A percentile compares a stretch with the other conserved stretches of the same genome.
Evolutionary conservation across 768 basidiomycete genomes (phyloP).

Genomic region (Tricholoma sp.): DNA sequence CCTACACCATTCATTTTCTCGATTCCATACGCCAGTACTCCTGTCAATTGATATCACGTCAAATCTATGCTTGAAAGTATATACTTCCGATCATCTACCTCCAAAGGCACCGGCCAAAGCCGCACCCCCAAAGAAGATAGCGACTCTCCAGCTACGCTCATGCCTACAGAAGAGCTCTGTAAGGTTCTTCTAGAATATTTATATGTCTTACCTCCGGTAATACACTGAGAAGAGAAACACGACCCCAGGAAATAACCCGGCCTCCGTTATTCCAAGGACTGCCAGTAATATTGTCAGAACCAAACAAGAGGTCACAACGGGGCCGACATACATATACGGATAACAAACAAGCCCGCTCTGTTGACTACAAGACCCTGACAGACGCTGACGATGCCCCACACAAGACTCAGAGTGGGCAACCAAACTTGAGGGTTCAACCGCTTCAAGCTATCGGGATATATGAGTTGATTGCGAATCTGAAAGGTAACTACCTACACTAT

Average conservation of each 20-base stretch:
- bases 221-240: constrained; percentile 57
- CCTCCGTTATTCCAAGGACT: constrained; percentile 57
- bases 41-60: constrained; percentile 21
- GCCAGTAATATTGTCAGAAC: neutral
- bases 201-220: constrained; percentile 36
- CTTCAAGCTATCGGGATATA: constrained; percentile 37
- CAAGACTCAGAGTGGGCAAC: constrained; percentile 54
- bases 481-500: constrained; percentile 29
- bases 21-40: constrained; percentile 54
- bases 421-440: constrained; percentile 55
- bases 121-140: constrained; percentile 58
- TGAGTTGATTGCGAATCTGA: neutral
- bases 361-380: constrained; percentile 52
- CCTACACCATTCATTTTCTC: constrained; percentile 58
- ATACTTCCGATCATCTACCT: constrained; percentile 25
- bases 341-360: constrained; percentile 47
- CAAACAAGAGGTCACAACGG: neutral
- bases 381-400: constrained; percentile 51
- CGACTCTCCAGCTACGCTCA: constrained; percentile 57
- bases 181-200: neutral
- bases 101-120: constrained; percentile 63
- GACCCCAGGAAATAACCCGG: constrained; percentile 56
- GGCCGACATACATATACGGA: constrained; percentile 43
- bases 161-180: constrained; percentile 28
- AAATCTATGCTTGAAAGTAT: neutral